phyloP scores from a whole-genome alignment of 345 rosid species.

The Syzygium grande region DNA sequence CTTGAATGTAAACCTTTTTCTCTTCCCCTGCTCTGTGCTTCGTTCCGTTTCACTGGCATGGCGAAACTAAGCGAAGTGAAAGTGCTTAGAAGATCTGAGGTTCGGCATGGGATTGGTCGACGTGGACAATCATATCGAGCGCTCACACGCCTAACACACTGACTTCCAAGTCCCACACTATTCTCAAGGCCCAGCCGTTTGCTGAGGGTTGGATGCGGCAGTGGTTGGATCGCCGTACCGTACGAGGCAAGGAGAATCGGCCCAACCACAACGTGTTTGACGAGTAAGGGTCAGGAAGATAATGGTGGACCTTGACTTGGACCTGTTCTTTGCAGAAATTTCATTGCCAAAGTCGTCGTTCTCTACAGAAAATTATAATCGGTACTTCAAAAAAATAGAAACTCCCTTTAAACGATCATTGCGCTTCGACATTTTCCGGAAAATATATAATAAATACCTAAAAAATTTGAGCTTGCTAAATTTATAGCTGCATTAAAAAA shows the following conservation, averaged over 20 bases:
- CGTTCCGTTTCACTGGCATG: neutral
- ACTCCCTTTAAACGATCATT: neutral
- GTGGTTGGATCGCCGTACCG: neutral
- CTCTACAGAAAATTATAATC: neutral
- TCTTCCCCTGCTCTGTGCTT: neutral
- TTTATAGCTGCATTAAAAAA: neutral
- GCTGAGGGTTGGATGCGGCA: neutral
- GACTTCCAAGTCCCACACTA: neutral
- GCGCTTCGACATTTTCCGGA: neutral
- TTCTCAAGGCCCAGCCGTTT: neutral
- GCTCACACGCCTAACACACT: neutral
- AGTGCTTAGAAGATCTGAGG: neutral
- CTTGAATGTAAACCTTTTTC: neutral
- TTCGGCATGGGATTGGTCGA: neutral
- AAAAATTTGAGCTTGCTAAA: neutral
- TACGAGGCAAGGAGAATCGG: neutral
- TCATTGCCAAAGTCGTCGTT: neutral
- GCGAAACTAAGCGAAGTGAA: neutral
- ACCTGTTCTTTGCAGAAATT: neutral
- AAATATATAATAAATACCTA: neutral
- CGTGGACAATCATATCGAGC: neutral
- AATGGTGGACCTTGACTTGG: neutral
- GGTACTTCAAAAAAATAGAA: neutral
- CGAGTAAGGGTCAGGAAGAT: neutral
- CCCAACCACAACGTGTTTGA: neutral